Base-by-base conservation (phyloP, 306 rosid genomes). In the Albizia julibrissin region DNA sequence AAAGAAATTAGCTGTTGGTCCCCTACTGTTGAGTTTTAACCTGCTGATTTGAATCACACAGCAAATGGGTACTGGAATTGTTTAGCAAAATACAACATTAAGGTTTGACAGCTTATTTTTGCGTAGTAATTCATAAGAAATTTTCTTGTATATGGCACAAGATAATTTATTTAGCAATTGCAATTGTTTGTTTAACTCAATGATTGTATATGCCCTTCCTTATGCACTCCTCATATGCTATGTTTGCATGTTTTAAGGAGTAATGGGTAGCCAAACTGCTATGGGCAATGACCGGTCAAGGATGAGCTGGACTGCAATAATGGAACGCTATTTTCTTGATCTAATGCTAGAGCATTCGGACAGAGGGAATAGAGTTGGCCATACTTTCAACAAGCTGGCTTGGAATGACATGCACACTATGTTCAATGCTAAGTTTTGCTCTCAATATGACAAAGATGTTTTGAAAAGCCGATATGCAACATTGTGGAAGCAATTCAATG, bases 401-500 rank as follows among this genome's bases (percentile, higher is more conserved):
- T 91, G 97, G 97, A 82, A 86, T 4, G 93, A 92, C 79, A 92
- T 92, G 95, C 87, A 88, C 22, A 68, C 71, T 27, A 67, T 84
- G 92, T 91, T 92, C 77, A 92, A 92, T 78, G 81, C 86, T 24
- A 87, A 91, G 64, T 92, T 92, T 81, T 92, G 86, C 21, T 89
- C 87, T 56, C 97, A 89, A 29, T 92, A 80, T 58, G 95, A 92
- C 80, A 91, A 91, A 79, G 97, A 92, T 80, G 92, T 89, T 50
- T 74, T 92, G 76, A 92, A 91, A 85, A 70, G 88, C 64, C 97
- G 93, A 8, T 92, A 92, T 76, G 81, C 95, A 64, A 89, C 80
- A 83, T 84, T 91, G 87, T 92, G 93, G 95, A 92, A 89, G 87
- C 97, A 88, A 77, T 92, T 92, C 88, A 90, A 89, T 80, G 95